Conservation (phyloP, 345 rosid species). For the Microthlaspi erraticum region DNA sequence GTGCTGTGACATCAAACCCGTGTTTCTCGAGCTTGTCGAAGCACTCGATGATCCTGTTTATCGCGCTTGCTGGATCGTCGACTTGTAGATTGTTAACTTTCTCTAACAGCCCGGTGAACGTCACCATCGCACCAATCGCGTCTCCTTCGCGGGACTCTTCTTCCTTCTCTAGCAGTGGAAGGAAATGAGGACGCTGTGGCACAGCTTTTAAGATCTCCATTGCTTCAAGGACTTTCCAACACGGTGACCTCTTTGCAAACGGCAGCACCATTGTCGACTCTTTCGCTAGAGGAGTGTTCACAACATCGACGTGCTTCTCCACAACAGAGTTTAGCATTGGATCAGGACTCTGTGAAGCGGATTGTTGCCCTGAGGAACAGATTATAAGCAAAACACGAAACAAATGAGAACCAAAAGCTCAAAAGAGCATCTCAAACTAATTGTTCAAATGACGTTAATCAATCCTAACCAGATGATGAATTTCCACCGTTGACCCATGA, state of each 20-base stretch:
- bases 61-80: constrained; percentile 47
- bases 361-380: constrained; percentile 22
- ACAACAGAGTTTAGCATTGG: constrained; percentile 19
- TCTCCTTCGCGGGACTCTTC: constrained; percentile 82
- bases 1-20: constrained; percentile 63
- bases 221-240: constrained; percentile 70
- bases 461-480: constrained; percentile 14
- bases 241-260: constrained; percentile 61
- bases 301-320: constrained; percentile 43
- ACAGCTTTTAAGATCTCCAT: constrained; percentile 60
- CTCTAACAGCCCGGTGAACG: constrained; percentile 60
- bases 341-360: constrained; percentile 27
- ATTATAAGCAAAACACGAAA: neutral
- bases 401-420: constrained; percentile 21
- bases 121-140: constrained; percentile 77
- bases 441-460: neutral
- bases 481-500: constrained; percentile 54
- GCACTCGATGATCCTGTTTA: constrained; percentile 56
- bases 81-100: constrained; percentile 51
- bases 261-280: constrained; percentile 49
- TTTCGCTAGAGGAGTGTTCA: constrained; percentile 35
- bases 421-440: constrained; percentile 1
- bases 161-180: constrained; percentile 58
- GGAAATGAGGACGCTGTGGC: constrained; percentile 79
- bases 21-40: constrained; percentile 62